Evolutionary conservation across 148 eudicot species (phyloP).

Genomic region (Fallopia convolvulus): DNA sequence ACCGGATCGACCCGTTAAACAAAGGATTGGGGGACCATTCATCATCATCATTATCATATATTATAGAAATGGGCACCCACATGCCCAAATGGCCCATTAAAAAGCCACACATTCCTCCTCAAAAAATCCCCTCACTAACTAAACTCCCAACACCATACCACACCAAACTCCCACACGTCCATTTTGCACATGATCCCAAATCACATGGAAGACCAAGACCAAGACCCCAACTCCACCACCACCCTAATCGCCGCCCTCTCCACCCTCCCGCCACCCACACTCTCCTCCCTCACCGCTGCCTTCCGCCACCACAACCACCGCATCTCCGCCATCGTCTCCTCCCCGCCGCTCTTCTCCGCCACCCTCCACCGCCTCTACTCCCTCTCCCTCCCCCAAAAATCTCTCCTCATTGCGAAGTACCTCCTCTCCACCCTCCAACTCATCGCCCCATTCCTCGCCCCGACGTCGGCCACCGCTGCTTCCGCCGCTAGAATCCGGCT

Average conservation of each 20-base stretch:
- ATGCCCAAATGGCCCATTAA: not conserved
- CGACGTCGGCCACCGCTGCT: conserved; percentile 2
- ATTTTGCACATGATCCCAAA: not conserved
- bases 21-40: not conserved
- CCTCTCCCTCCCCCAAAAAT: conserved; percentile 54
- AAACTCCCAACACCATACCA: not conserved
- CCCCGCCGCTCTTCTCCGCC: conserved; percentile 41
- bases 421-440: conserved; percentile 45
- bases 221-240: conserved; percentile 12
- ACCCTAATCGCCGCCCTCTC: conserved; percentile 43
- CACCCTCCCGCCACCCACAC: conserved; percentile 35
- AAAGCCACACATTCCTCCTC: conserved; percentile 4
- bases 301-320: conserved; percentile 51
- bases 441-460: conserved; percentile 20
- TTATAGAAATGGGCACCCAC: not conserved
- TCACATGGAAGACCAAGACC: not conserved
- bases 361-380: conserved; percentile 53
- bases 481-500: conserved; percentile 18
- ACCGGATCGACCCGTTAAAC: too few relatives aligned
- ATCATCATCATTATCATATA: not conserved
- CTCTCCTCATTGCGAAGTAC: conserved; percentile 54
- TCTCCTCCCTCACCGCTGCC: conserved; percentile 31
- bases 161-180: not conserved
- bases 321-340: conserved; percentile 42
- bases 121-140: not conserved